These are phyloP conservation scores for Scolecobasidium constrictum DNA, from an alignment of 2,329 filamentous ascomycete species.

Conservation along the genomic window DNA sequence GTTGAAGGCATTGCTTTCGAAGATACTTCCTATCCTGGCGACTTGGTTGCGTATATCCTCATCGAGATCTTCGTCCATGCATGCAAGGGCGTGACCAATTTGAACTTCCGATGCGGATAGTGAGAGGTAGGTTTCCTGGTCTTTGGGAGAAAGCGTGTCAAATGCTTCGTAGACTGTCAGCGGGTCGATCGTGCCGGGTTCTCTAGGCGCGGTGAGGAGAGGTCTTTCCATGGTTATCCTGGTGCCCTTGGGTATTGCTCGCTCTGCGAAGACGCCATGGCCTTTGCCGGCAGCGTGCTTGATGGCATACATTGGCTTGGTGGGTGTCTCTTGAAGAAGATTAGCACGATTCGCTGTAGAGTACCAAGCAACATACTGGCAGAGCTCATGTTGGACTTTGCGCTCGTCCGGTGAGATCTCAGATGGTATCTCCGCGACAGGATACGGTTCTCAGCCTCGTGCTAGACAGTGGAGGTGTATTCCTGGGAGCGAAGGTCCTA, in stretches of 20 bases:
- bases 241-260: conserved; percentile 24
- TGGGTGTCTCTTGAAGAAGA: too few relatives aligned
- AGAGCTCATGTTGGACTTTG: too few relatives aligned
- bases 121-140: conserved; percentile 1
- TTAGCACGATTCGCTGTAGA: too few relatives aligned
- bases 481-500: too few relatives aligned
- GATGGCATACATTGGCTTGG: conserved; percentile 3
- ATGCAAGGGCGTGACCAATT: conserved; percentile 2
- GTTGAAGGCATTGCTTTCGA: conserved; percentile 7
- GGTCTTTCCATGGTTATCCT: conserved; percentile 18
- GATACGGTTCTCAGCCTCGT: too few relatives aligned
- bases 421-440: too few relatives aligned
- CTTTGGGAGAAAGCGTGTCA: neutral
- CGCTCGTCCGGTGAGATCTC: too few relatives aligned
- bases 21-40: conserved; percentile 1
- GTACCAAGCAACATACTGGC: too few relatives aligned
- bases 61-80: conserved; percentile 7
- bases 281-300: conserved; percentile 25
- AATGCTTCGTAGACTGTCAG: conserved; percentile 7
- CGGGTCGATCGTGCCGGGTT: conserved; percentile 8
- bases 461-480: too few relatives aligned
- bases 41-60: conserved; percentile 5
- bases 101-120: conserved; percentile 6
- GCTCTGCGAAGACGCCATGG: conserved; percentile 29
- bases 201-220: conserved; percentile 2